Base-by-base conservation (phyloP, 1,284 basidiomycete species). In the Tranzscheliella williamsii region DNA sequence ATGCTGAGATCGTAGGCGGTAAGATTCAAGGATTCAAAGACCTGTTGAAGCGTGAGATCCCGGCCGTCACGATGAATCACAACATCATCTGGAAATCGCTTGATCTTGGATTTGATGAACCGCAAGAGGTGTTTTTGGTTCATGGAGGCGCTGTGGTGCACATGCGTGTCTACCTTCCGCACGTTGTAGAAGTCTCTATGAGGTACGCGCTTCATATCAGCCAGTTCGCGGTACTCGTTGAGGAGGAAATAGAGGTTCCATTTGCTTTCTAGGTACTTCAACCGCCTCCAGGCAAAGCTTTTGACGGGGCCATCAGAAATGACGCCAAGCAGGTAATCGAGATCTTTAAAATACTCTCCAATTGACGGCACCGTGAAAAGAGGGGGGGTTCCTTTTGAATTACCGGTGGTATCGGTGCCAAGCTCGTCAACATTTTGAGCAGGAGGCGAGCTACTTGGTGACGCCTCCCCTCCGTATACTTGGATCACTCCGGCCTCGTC, bases 51-150 rank as follows among this genome's bases (percentile, higher is more conserved):
- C 0, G 94, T 97, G 17, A 98, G 82, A 67, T 91, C 85, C 31
- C 87, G 85, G 16, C 88, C 91, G 73, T 98, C 95, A 63, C 94
- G 87, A 80, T 90, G 89, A 50, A 96, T 97, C 37, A 99, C 95
- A 22, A 91, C 84, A 75, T 99, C 95, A 38, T 91, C 73, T 2
- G 90, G 85, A 70, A 82, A 85, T 21, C 85, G 85, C 79, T 90
- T 91, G 87, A 92, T 91, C 79, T 98, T 97, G 34, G 87, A 86
- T 79, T 99, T 99, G 83, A 99, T 98, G 81, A 98, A 98, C 5
- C 95, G 91, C 20, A 99, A 81, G n/a, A 98, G 81, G 80, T 99
- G 95, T 80, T 99, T 99, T 79, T 99, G 95, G 79, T 99, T 99
- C 94, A 98, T 97, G 78, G 89, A 89, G 44, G 93, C 95, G 9